phyloP scores from a whole-genome alignment of 805 yeast genomes.

The Candida sonorensis region DNA sequence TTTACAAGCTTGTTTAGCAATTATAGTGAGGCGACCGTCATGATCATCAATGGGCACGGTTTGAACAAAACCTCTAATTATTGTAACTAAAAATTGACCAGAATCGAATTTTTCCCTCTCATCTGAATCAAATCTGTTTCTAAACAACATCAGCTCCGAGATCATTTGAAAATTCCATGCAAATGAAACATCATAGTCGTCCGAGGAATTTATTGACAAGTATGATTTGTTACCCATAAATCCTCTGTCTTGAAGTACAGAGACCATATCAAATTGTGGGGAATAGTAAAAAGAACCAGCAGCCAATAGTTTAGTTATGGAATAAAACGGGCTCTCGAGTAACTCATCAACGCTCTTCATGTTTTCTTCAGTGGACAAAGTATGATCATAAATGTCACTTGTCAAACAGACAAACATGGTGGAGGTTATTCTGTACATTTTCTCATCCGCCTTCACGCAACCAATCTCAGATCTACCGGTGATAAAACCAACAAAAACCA shows the following conservation, averaged over 20 bases:
- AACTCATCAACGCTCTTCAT: conserved; percentile 12
- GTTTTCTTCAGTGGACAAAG: conserved; percentile 10
- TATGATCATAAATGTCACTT: conserved; percentile 45
- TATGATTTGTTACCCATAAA: conserved; percentile 16
- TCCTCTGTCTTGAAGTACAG: conserved; percentile 40
- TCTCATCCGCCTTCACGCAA: conserved; percentile 48
- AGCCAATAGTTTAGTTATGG: conserved; percentile 37
- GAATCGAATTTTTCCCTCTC: conserved; percentile 38
- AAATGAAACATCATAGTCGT: conserved; percentile 38
- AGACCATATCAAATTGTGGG: conserved; percentile 38
- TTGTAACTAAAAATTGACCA: conserved; percentile 40
- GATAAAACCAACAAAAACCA: conserved; percentile 51
- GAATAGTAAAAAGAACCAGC: conserved; percentile 46
- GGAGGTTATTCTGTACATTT: conserved; percentile 45
- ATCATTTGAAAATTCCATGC: conserved; percentile 48
- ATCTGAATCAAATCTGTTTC: conserved; percentile 33
- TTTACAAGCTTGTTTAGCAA: conserved; percentile 44
- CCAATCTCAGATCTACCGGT: conserved; percentile 51
- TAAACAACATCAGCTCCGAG: conserved; percentile 37
- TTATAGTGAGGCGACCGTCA: conserved; percentile 38
- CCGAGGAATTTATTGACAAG: conserved; percentile 24
- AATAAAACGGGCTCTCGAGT: conserved; percentile 32
- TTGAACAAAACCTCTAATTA: conserved; percentile 47
- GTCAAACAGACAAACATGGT: conserved; percentile 63
- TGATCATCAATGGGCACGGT: conserved; percentile 24